Base-by-base conservation (phyloP, 805 yeast species). In the Candida hispaniensis region DNA sequence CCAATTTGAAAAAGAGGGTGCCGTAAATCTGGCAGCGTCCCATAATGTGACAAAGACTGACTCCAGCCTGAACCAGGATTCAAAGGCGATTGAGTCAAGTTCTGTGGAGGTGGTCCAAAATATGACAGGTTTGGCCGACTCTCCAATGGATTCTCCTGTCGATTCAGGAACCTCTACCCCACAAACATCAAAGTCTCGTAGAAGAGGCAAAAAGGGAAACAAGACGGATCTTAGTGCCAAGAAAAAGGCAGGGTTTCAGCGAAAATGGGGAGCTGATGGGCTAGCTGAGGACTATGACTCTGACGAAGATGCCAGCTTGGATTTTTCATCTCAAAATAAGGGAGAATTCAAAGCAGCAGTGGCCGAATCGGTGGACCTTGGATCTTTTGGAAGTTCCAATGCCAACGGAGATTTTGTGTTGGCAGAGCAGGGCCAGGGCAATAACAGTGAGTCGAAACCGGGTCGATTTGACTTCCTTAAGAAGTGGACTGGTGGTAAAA, bases 241-340 rank as follows among this genome's bases (percentile, higher is more conserved):
- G 27, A 25, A 42, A 21, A 43, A 48, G 18, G 35, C 45, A 9
- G 51, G 48, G 39, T 64, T 61, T 50, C 56, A 61, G 18, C 65
- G 88, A 48, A 73, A 67, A 48, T 76, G 82, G 82, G 75, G 69
- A 15, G 69, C 68, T 18, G 78, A 74, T 47, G 86, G 85, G 5
- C 45, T 58, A 18, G 64, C 60, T 32, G 64, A 62, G 32, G 78
- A 71, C 19, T 58, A 55, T 9, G 59, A 52, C 13, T 32, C 36
- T 12, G 36, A 32, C 23, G 67, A 61, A 12, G 58, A 59, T 8
- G 54, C 56, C 0, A 52, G 54, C 3, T 52, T 78, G 26, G 86
- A 78, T 48, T 77, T 73, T 47, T 76, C 86, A 1, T 47, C 50
- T 6, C 16, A 16, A 5, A 45, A 39, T 12, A 42, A 46, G 14